Evolutionary conservation across 2,329 filamentous ascomycete species (phyloP), one percentile per base, ranked within the genome.

Genomic region (Claviceps sp.): DNA sequence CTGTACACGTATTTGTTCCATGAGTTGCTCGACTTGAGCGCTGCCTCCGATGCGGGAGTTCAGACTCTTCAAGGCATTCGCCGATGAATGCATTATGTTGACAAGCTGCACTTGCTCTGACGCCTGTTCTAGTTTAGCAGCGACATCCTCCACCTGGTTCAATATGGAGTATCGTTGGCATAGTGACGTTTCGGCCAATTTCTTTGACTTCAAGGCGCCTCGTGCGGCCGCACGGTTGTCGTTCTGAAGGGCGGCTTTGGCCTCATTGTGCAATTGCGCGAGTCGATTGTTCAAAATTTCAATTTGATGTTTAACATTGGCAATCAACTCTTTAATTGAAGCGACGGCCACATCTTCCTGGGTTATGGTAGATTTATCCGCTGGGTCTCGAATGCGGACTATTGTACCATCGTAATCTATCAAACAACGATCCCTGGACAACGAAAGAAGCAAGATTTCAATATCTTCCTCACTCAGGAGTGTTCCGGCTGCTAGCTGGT

Each of bases 91-190:
- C 84, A 98, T 90, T 5, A 89, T 84, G 54, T 79, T 78, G 8
- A 97, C 81, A 14, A 96, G 78, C 59, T 88, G 85, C 8, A 94
- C 81, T 56, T 96, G 87, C 66, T 90, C 86, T 0, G 82, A 77
- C 0, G 93, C 93, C 65, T 91, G 83, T 64, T 95, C 84, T 50
- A 98, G 86, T 62, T 84, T 86, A n/a, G 76, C 68, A 51, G 88
- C 86, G 0, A 94, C 83, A 56, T 87, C 82, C 67, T 97, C 89
- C 1, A 98, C 76, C 66, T 95, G 89, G 43, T 75, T 72, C 2
- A 95, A 76, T 0, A 86, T 86, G 8, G 82, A 81, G 34, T 84
- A 80, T 13, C 90, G 82, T 57, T 82, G 80, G 34, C 79, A 72
- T 0, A 97, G 75, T 11, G 82, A 85, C 2, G 78, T 72, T 65